phyloP scores from a whole-genome alignment of 768 basidiomycete genomes.

The Amanita jacksonii region DNA sequence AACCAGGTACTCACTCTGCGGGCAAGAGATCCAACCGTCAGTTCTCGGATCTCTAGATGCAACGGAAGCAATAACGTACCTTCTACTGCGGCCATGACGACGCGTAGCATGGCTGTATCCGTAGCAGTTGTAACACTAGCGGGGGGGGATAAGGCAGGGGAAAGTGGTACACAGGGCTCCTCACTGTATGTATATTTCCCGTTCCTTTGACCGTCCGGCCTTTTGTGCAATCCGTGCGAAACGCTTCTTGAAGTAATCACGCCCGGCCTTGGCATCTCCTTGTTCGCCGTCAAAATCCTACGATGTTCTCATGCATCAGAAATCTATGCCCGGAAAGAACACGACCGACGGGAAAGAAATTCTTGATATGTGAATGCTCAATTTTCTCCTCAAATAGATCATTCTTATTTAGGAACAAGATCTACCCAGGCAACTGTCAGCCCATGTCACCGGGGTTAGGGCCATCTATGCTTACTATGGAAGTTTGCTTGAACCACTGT shows the following conservation, averaged over 20 bases:
- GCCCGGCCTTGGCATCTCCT: conserved; percentile 62
- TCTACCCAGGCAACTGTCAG: conserved; percentile 32
- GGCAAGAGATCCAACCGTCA: conserved; percentile 11
- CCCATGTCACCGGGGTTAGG: neutral
- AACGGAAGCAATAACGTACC: conserved; percentile 37
- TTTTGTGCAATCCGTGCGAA: conserved; percentile 80
- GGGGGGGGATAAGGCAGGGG: neutral
- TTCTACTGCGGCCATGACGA: conserved; percentile 96
- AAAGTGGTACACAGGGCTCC: conserved; percentile 22
- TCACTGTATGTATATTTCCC: conserved; percentile 92
- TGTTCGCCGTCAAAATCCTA: conserved; percentile 85
- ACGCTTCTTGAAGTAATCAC: conserved; percentile 84
- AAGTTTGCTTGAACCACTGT: conserved; percentile 93
- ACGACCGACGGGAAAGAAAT: conserved; percentile 70
- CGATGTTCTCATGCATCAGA: too few species aligned
- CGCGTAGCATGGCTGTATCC: conserved; percentile 78
- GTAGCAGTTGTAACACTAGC: conserved; percentile 76
- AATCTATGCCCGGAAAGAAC: too few species aligned
- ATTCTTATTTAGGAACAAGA: conserved; percentile 92
- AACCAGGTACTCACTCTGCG: conserved; percentile 55
- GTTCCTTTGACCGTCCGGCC: conserved; percentile 73
- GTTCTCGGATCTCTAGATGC: neutral
- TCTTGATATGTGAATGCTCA: conserved; percentile 70
- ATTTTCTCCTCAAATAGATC: conserved; percentile 89
- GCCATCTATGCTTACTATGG: conserved; percentile 83